Percentiles rank a stretch among this genome's conserved stretches.
Evolutionary conservation across 495 filamentous ascomycete genomes (phyloP).

Genomic region (Penicillium samsonianum): DNA sequence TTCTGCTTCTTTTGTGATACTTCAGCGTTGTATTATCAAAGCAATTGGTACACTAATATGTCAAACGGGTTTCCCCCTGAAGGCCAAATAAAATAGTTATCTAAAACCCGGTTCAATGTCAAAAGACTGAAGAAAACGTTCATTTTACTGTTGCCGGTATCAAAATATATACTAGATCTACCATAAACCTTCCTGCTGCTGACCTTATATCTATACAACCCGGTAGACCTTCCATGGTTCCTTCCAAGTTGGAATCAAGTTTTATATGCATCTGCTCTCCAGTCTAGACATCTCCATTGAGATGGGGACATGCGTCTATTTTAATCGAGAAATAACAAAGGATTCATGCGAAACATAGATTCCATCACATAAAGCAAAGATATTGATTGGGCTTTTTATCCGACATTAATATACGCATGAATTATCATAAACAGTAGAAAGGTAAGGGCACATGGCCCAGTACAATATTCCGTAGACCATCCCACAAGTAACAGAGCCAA

Average conservation of each 20-base stretch:
- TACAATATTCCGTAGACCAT: background rate
- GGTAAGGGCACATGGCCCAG: background rate
- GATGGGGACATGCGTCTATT: background rate
- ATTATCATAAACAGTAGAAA: conserved; percentile 1
- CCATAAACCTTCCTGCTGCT: too few species aligned
- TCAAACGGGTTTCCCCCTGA: background rate
- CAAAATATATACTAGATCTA: background rate
- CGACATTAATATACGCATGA: conserved; percentile 1
- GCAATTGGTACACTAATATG: background rate
- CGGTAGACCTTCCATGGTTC: too few species aligned
- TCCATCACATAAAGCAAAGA: background rate
- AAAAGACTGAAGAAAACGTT: background rate
- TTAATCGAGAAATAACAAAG: background rate
- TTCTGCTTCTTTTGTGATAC: conserved; percentile 9
- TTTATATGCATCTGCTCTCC: too few species aligned
- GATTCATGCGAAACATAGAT: background rate
- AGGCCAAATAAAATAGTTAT: background rate
- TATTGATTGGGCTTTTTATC: background rate
- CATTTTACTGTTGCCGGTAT: background rate
- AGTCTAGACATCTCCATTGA: background rate
- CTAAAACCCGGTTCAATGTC: background rate
- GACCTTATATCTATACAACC: too few species aligned
- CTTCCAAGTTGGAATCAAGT: too few species aligned
- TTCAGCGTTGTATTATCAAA: conserved; percentile 1
- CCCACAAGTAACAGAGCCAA: conserved; percentile 4